Conservation (phyloP, 371 early-diverging fungal genomes). For the Mortierella sp. region DNA sequence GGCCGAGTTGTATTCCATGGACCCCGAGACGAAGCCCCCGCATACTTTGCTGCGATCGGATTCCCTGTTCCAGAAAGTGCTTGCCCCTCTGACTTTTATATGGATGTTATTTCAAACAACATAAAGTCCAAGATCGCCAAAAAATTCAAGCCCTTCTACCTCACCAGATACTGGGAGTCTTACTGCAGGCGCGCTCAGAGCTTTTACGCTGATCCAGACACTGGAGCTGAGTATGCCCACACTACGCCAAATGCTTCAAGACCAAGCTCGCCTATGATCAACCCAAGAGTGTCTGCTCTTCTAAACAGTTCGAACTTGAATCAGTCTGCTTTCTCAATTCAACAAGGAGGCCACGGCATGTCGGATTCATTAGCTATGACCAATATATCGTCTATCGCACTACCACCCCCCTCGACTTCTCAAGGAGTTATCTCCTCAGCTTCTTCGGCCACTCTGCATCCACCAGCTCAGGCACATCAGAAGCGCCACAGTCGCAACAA, state of each 20-base stretch:
- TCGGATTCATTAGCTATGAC: constrained; percentile 34
- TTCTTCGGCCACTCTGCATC: constrained; percentile 14
- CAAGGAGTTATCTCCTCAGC: background rate
- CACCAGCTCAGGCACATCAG: constrained; percentile 8
- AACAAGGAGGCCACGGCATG: constrained; percentile 60
- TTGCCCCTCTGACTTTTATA: constrained; percentile 74
- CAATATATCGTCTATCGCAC: constrained; percentile 6
- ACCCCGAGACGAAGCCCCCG: constrained; percentile 57
- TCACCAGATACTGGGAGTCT: constrained; percentile 53
- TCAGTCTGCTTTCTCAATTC: constrained; percentile 89
- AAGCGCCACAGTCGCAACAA: constrained; percentile 20
- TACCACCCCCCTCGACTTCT: background rate
- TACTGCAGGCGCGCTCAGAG: constrained; percentile 48
- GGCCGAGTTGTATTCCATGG: constrained; percentile 77
- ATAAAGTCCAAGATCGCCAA: constrained; percentile 48
- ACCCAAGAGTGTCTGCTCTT: constrained; percentile 49
- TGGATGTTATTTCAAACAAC: constrained; percentile 69
- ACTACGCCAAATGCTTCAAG: constrained; percentile 78
- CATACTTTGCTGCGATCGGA: constrained; percentile 70
- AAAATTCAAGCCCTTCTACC: constrained; percentile 55
- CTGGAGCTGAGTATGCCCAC: constrained; percentile 77
- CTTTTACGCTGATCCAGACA: constrained; percentile 80
- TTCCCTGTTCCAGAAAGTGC: constrained; percentile 65
- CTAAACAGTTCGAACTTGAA: constrained; percentile 83
- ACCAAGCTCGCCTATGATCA: constrained; percentile 44